Conservation (phyloP, 768 basidiomycete genomes). For the Calocera cornea region DNA sequence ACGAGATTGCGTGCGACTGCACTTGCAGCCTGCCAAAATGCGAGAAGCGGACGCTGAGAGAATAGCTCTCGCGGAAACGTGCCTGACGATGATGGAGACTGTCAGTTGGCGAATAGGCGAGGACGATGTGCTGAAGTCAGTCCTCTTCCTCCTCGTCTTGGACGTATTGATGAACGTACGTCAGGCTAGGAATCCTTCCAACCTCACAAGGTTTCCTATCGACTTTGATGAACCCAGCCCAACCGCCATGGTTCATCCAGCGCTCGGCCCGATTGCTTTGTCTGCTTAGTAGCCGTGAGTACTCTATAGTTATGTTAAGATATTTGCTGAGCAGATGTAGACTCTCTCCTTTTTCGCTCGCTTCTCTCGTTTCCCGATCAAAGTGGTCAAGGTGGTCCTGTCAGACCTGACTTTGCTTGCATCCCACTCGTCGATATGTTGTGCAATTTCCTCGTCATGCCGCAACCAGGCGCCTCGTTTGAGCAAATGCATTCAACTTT, state of each 20-base stretch:
- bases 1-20: background rate
- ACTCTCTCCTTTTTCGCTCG: constrained; percentile 26
- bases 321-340: background rate
- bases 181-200: background rate
- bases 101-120: background rate
- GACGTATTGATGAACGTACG: background rate
- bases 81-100: background rate
- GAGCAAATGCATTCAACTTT: constrained; percentile 18
- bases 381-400: constrained; percentile 4
- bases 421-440: constrained; percentile 11
- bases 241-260: constrained; percentile 40
- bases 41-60: background rate
- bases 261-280: constrained; percentile 39
- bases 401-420: background rate
- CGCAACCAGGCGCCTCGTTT: background rate
- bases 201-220: constrained; percentile 23
- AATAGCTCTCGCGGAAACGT: background rate
- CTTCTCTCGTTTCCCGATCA: constrained; percentile 30
- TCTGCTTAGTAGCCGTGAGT: constrained; percentile 43
- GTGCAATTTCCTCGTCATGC: constrained; percentile 9
- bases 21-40: background rate
- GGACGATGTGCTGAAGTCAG: background rate
- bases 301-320: constrained; percentile 3
- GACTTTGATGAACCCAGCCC: constrained; percentile 37
- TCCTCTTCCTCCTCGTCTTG: background rate